Evolutionary conservation across 2,329 filamentous ascomycete genomes (phyloP).

Genomic region (Penicillium paneum): DNA sequence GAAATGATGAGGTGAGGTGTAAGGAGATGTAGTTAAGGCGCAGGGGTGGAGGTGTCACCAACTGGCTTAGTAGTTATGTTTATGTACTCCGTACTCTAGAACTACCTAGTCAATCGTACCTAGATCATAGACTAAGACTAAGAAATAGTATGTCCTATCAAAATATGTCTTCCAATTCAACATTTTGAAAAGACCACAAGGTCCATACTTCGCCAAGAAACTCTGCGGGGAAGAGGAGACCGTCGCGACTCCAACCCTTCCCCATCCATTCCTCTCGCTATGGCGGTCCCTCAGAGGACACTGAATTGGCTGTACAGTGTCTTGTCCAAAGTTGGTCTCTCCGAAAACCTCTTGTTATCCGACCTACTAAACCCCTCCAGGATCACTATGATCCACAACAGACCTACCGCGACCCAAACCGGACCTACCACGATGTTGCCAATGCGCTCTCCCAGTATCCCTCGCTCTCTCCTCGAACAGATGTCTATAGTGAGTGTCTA

Average conservation of each 20-base stretch:
- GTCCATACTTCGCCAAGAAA: conserved; percentile 6
- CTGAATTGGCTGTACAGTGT: conserved; percentile 95
- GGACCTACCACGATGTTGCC: conserved; percentile 87
- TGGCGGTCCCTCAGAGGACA: conserved; percentile 78
- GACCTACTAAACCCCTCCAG: conserved; percentile 19
- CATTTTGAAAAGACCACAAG: neutral
- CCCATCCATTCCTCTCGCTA: conserved; percentile 9
- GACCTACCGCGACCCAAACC: conserved; percentile 92
- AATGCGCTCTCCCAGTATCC: conserved; percentile 75
- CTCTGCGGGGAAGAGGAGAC: conserved; percentile 10
- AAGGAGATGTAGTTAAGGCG: neutral
- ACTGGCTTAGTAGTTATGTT: neutral
- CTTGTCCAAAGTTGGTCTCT: conserved; percentile 63
- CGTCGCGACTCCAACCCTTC: neutral
- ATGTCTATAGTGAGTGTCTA: conserved; percentile 77
- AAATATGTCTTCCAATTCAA: neutral
- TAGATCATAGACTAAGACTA: neutral
- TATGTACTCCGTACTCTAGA: neutral
- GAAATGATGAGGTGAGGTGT: neutral
- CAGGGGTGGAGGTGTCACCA: too few species aligned
- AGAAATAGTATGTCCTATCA: neutral
- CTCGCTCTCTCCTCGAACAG: conserved; percentile 78
- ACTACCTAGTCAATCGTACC: too few species aligned
- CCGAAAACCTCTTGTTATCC: too few species aligned
- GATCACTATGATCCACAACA: conserved; percentile 48